phyloP scores from a whole-genome alignment of 768 basidiomycete genomes.

The Serendipita indica region DNA sequence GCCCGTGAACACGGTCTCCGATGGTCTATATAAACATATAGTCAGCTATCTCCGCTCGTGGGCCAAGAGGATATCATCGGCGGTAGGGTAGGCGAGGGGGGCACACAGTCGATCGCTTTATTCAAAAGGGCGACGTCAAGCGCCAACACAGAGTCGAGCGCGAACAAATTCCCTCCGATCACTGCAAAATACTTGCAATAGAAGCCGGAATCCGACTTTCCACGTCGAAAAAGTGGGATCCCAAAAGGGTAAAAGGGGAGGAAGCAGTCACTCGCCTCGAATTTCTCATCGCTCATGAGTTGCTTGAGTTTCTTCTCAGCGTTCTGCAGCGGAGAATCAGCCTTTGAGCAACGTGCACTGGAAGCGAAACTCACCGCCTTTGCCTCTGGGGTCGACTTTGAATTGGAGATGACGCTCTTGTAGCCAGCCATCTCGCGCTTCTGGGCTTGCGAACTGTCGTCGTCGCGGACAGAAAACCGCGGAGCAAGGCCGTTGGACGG shows the following conservation, averaged over 20 bases:
- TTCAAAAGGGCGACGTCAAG: background rate
- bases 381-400: constrained; percentile 10
- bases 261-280: constrained; percentile 11
- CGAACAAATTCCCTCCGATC: no score
- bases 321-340: background rate
- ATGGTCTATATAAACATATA: constrained; percentile 3
- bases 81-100: no score
- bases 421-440: constrained; percentile 11
- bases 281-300: constrained; percentile 12
- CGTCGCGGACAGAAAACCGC: background rate
- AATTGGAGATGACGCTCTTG: constrained; percentile 6
- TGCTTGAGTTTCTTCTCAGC: constrained; percentile 10
- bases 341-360: background rate
- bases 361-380: background rate
- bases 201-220: no score
- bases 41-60: no score
- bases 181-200: no score
- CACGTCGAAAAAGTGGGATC: no score
- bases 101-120: no score
- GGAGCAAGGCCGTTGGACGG: background rate
- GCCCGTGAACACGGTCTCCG: constrained; percentile 9
- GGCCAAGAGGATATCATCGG: no score
- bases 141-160: background rate
- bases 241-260: no score
- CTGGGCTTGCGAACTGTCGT: constrained; percentile 8